These are phyloP conservation scores for Selenicereus undatus DNA, from an alignment of 148 eudicot genomes.

Conservation along the genomic window DNA sequence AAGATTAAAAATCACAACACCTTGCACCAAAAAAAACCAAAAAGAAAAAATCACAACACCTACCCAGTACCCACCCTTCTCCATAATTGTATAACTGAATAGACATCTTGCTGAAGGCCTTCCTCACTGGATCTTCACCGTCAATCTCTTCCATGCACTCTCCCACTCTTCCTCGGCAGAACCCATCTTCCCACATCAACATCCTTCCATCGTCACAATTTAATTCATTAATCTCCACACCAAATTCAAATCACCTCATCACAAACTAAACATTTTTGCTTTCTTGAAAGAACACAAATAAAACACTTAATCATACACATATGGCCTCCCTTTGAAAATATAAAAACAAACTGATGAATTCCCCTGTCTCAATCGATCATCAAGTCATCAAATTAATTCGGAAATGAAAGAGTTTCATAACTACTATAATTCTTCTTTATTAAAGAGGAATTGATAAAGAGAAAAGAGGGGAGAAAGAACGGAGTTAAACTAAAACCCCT, in stretches of 20 bases:
- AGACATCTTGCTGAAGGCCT: conserved; percentile 99
- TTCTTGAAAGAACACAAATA: too few relatives aligned
- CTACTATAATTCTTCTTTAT: not conserved
- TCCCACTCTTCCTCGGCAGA: conserved; percentile 78
- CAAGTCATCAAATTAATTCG: not conserved
- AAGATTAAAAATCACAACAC: conserved; percentile 19
- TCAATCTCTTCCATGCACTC: conserved; percentile 78
- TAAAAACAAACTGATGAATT: not conserved
- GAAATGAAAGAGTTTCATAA: not conserved
- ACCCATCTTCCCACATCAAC: conserved; percentile 99
- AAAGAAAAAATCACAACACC: conserved; percentile 39
- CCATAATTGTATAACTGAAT: conserved; percentile 98
- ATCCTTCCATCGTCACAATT: conserved; percentile 39
- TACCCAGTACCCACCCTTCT: conserved; percentile 99
- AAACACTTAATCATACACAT: not conserved
- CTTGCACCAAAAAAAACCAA: too few relatives aligned
- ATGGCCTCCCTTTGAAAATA: not conserved
- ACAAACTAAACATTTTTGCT: not conserved
- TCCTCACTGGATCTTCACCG: conserved; percentile 82
- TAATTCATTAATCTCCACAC: not conserved
- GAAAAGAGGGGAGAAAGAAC: not conserved
- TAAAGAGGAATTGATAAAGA: not conserved
- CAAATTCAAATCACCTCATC: not conserved
- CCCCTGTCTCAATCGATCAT: not conserved
- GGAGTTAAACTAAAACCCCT: not conserved